Base-by-base conservation (phyloP, 2,329 filamentous ascomycete genomes). In the Fusarium miscanthi region DNA sequence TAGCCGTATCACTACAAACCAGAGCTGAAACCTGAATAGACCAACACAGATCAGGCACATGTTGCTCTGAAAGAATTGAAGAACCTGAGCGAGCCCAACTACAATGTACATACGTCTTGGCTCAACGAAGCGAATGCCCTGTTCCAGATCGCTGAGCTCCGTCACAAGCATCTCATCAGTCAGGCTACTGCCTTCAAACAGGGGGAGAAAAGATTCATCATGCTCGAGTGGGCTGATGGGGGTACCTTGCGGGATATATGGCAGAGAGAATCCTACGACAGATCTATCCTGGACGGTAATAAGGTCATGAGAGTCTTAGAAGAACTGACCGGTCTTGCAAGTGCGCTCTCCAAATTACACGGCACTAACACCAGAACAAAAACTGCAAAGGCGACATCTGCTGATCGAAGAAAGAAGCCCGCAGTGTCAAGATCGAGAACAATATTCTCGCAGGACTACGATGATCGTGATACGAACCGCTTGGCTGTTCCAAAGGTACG, bases 221-320 rank as follows among this genome's bases (percentile, higher is more conserved):
- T 74, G 48, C 69, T 63, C 14, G 70, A 73, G 25, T 74, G 70
- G 70, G 66, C 70, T 19, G 13, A 73, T 6, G 70, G 63, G 2
- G 71, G 71, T 1, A 74, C 30, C 12, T n/a, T 74, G 2, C 63
- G 69, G 31, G 63, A 74, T 30, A 31, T 73, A 8, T 74, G 71
- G 71, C 7, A 42, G n/a, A 31, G 5, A 1, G 30, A 31, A 8
- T 23, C 42, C 25, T 23, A 35, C 30, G 59, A 49, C 11, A 25
- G 31, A 35, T 42, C 23, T n/a, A 7, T 3, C 1, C 27, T 72
- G 5, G 23, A 70, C 3, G 30, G 35, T 17, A 14, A 19, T 14
- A 45, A 58, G 30, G 43, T 74, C 23, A 49, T 54, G 38, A 19
- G 48, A 16, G 52, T 74, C 2, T 23, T 74, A 17, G 41, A 67